Percentiles rank a stretch among this genome's conserved stretches.
These are phyloP conservation scores for Xylaria sp. DNA, from an alignment of 2,329 filamentous ascomycete species.

Conservation along the genomic window DNA sequence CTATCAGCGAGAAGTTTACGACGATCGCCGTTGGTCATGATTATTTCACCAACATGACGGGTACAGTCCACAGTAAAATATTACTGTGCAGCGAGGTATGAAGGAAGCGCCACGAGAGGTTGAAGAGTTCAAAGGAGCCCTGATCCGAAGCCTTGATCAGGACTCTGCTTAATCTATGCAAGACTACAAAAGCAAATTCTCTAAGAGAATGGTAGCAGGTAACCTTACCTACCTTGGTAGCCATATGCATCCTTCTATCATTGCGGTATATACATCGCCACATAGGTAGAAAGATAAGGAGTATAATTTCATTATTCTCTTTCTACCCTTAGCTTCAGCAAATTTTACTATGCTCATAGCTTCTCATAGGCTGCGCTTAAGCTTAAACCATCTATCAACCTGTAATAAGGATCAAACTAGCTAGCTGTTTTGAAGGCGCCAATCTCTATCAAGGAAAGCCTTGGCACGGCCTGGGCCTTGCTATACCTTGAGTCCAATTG, in stretches of 20 bases:
- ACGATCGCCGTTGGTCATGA: slow-evolving; percentile 6
- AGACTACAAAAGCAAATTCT: neutral
- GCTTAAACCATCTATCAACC: neutral
- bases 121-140: neutral
- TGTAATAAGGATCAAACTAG: neutral
- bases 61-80: neutral
- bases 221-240: neutral
- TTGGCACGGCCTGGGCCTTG: slow-evolving; percentile 10
- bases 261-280: no score
- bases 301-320: neutral
- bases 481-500: neutral
- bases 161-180: neutral
- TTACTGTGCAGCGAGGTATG: neutral
- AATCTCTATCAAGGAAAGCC: slow-evolving; percentile 10
- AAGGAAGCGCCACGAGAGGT: neutral
- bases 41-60: slow-evolving; percentile 6
- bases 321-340: neutral
- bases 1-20: neutral
- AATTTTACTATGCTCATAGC: neutral
- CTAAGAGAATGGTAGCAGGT: neutral
- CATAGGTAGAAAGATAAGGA: neutral
- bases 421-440: slow-evolving; percentile 10
- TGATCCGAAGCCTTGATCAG: neutral
- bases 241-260: neutral
- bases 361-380: neutral